phyloP scores from a whole-genome alignment of 768 basidiomycete species.

The Hygrocybe punicea region DNA sequence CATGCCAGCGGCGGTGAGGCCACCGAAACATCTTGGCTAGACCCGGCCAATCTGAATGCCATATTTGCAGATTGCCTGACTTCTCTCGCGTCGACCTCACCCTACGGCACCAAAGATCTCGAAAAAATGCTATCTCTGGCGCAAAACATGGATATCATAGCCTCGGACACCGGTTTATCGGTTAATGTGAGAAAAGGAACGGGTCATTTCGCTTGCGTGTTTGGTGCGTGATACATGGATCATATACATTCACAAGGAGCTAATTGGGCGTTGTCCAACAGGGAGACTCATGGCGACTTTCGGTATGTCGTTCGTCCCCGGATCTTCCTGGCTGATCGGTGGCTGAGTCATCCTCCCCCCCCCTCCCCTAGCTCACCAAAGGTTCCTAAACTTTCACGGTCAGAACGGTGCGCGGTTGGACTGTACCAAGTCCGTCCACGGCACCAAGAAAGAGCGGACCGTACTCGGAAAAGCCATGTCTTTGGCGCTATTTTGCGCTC shows the following conservation, averaged over 20 bases:
- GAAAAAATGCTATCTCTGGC: conserved; percentile 3
- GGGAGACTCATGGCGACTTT: conserved; percentile 12
- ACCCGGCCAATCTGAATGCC: too few species aligned
- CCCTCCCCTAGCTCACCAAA: conserved; percentile 25
- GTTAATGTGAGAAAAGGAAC: background rate
- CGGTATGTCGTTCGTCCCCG: conserved; percentile 1
- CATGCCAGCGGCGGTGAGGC: conserved; percentile 9
- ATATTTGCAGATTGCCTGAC: conserved; percentile 1
- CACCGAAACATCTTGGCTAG: background rate
- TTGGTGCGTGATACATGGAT: conserved; percentile 12
- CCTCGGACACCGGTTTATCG: too few species aligned
- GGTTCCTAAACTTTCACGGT: conserved; percentile 44
- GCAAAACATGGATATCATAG: background rate
- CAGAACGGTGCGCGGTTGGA: conserved; percentile 43
- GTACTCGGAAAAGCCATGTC: conserved; percentile 35
- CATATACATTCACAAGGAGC: too few species aligned
- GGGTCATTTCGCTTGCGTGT: conserved; percentile 7
- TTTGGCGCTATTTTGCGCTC: conserved; percentile 45
- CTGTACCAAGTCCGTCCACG: conserved; percentile 26
- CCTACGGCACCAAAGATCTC: background rate
- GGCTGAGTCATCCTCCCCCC: conserved; percentile 5
- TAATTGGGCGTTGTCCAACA: background rate
- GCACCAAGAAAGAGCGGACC: conserved; percentile 16
- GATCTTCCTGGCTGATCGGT: too few species aligned
- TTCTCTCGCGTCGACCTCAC: background rate